Evolutionary conservation across 164 flowering plant species (phyloP).

Genomic region (Protea cynaroides): DNA sequence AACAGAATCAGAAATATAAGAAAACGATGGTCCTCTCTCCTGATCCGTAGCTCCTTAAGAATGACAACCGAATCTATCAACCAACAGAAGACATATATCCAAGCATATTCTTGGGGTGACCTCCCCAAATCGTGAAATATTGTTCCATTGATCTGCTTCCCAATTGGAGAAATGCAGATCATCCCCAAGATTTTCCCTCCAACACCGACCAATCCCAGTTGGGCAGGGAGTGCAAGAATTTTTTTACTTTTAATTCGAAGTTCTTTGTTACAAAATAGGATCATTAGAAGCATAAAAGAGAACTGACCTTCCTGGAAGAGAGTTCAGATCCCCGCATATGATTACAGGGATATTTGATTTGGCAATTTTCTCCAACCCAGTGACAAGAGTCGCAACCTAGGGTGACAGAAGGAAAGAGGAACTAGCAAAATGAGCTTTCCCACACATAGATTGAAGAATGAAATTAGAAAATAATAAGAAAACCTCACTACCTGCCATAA

Average conservation of each 20-base stretch:
- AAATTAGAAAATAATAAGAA: not conserved
- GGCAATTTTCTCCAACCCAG: constrained; percentile 24
- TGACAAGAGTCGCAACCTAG: constrained; percentile 27
- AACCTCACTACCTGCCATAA: constrained; percentile 31
- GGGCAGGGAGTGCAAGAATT: too few species aligned
- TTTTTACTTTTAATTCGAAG: not conserved
- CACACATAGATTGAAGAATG: not conserved
- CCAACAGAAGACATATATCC: too few species aligned
- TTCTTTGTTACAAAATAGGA: not conserved
- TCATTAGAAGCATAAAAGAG: constrained; percentile 1
- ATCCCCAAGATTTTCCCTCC: too few species aligned
- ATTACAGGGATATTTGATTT: constrained; percentile 27
- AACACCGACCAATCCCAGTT: too few species aligned
- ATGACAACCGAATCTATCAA: too few species aligned
- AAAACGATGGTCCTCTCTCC: too few species aligned
- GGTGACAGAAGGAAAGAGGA: not conserved
- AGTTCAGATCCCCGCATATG: constrained; percentile 48
- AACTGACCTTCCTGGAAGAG: constrained; percentile 39
- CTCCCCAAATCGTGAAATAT: too few species aligned
- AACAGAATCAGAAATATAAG: too few species aligned
- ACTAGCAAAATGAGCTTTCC: not conserved
- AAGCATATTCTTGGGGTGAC: too few species aligned
- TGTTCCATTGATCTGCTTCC: too few species aligned
- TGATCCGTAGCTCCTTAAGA: too few species aligned
- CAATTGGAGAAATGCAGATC: too few species aligned